Base-by-base conservation (phyloP, 2,329 filamentous ascomycete genomes). In the Fusarium falciforme region DNA sequence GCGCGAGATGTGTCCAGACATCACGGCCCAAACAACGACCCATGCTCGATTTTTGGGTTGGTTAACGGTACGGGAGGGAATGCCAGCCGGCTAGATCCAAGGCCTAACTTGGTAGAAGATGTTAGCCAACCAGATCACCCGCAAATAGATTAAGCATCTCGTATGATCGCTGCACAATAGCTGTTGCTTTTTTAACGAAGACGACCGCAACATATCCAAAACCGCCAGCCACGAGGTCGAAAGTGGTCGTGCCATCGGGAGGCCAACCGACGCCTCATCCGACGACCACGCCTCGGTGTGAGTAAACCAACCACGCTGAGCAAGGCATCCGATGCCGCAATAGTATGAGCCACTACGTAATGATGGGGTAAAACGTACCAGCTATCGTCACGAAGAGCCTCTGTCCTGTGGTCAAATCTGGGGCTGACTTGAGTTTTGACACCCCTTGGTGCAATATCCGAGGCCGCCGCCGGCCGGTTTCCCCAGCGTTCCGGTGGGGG, bases 311-410 rank as follows among this genome's bases (percentile, higher is more conserved):
- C 44, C 42, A 52, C 22, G 22, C 38, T 54, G 16, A 62, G 38
- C 55, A 40, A 47, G 47, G 31, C 57, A 22, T 52, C 64, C 57
- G 70, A 61, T 57, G 31, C 44, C 25, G 16, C 38, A 25, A 70
- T 52, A 63, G 61, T 38, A 69, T 22, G 65, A 60, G 54, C 40
- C 44, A 60, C 66, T 76, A 77, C 75, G 70, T 77, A 74, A 75
- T 75, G 67, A 77, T 76, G 70, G 72, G 67, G 70, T 67, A 76
- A 69, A 72, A 52, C 33, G 14, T 64, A 58, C 33, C 66, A 61
- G 52, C 52, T 54, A 57, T 29, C 65, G 66, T 67, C 70, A 71
- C 67, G 70, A 71, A 62, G 64, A 76, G 64, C 55, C 17, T 59
- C 25, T 67, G 27, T 38, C 61, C 61, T 49, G 59, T 49, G 38